Percentiles rank a stretch among this genome's conserved stretches.
Conservation (phyloP, 192 early-diverging fungal genomes). For the Coemansia sp. region DNA sequence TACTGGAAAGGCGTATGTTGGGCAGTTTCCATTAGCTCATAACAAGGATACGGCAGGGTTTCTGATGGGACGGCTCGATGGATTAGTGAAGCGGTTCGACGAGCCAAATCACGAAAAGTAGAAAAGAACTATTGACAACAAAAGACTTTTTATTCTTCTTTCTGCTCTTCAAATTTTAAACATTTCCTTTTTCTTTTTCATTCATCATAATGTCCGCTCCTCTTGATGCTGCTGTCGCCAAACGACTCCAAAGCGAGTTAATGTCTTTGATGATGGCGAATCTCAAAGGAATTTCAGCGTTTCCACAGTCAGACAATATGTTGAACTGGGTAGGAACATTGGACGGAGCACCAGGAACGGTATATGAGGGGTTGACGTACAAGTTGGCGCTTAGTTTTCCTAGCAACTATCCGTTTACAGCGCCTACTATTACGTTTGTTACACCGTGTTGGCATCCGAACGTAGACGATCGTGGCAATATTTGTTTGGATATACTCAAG, state of each 20-base stretch:
- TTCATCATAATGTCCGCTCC: conserved; percentile 28
- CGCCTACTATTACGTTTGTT: conserved; percentile 90
- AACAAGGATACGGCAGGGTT: conserved; percentile 11
- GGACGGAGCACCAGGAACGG: conserved; percentile 85
- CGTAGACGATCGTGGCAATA: conserved; percentile 87
- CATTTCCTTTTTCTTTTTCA: not conserved
- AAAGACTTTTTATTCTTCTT: not conserved
- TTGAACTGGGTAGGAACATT: conserved; percentile 86
- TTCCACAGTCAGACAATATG: conserved; percentile 67
- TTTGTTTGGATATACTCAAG: conserved; percentile 93
- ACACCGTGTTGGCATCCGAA: conserved; percentile 96
- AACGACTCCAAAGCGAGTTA: conserved; percentile 62
- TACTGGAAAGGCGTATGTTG: conserved; percentile 24
- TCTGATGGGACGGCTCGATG: conserved; percentile 26
- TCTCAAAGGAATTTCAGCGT: conserved; percentile 66
- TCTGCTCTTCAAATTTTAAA: too few relatives aligned
- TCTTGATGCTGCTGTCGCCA: conserved; percentile 35
- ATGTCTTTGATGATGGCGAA: conserved; percentile 69
- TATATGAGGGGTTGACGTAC: conserved; percentile 95
- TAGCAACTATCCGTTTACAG: conserved; percentile 80
- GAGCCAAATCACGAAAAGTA: conserved; percentile 6
- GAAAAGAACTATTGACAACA: not conserved
- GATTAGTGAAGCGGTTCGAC: conserved; percentile 14
- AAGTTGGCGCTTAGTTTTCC: conserved; percentile 78
- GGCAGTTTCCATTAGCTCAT: conserved; percentile 7